A percentile compares a stretch with the other conserved stretches of the same genome.
Evolutionary conservation across 441 rosid species (phyloP).

Genomic region (Manihot esculenta): DNA sequence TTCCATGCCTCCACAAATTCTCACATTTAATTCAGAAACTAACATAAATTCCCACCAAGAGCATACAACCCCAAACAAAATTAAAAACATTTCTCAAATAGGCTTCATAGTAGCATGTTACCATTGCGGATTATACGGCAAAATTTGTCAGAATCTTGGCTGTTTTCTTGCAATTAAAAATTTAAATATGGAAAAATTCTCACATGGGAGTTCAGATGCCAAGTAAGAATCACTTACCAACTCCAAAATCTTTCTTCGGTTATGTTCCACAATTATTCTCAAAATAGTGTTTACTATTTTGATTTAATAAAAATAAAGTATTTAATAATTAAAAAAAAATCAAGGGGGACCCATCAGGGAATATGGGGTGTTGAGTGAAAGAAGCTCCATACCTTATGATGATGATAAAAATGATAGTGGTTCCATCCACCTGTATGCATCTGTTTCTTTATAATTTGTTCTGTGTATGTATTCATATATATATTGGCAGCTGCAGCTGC

Average conservation of each 20-base stretch:
- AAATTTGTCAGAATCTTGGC: slow-evolving; percentile 21
- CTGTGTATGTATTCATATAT: background rate
- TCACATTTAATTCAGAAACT: background rate
- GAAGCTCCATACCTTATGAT: slow-evolving; percentile 33
- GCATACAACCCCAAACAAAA: background rate
- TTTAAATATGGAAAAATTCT: slow-evolving; percentile 18
- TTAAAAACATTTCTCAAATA: no score
- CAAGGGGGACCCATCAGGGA: slow-evolving; percentile 18
- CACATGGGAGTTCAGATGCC: slow-evolving; percentile 39
- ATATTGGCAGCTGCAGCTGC: background rate
- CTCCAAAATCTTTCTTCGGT: slow-evolving; percentile 9
- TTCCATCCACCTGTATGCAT: slow-evolving; percentile 23
- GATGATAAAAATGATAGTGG: slow-evolving; percentile 13
- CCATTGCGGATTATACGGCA: slow-evolving; percentile 29
- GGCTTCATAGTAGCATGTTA: slow-evolving; percentile 32
- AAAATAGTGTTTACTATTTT: no score
- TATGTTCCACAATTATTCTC: no score
- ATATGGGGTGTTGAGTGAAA: slow-evolving; percentile 26
- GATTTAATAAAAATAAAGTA: no score
- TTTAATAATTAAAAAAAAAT: no score
- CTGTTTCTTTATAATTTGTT: slow-evolving; percentile 10
- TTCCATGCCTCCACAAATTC: background rate
- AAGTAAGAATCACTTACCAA: slow-evolving; percentile 34
- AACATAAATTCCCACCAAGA: slow-evolving; percentile 1
- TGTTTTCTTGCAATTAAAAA: slow-evolving; percentile 32